Conservation (phyloP, 2,329 filamentous ascomycete species). For the Stemphylium vesicarium region DNA sequence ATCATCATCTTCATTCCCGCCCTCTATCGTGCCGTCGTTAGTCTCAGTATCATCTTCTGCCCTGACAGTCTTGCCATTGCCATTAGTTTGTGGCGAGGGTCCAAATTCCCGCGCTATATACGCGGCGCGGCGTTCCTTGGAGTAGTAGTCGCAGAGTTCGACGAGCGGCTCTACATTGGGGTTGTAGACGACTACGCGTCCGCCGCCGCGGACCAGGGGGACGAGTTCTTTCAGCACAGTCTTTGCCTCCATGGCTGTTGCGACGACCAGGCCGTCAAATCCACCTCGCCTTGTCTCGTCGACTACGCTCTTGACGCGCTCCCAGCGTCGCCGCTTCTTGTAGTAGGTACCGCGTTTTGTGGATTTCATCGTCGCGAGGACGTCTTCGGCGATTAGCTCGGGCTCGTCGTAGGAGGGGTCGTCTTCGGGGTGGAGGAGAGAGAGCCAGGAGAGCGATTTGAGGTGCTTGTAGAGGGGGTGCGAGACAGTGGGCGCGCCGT, state of each 20-base stretch:
- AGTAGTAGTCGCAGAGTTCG: conserved; percentile 82
- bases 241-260: conserved; percentile 79
- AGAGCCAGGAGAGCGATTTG: conserved; percentile 87
- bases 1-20: conserved; percentile 58
- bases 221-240: conserved; percentile 77
- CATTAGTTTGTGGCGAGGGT: conserved; percentile 12
- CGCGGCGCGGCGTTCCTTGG: conserved; percentile 76
- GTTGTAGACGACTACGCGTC: conserved; percentile 84
- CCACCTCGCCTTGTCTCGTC: conserved; percentile 75
- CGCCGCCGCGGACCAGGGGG: conserved; percentile 81
- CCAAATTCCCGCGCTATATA: conserved; percentile 54
- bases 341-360: conserved; percentile 85
- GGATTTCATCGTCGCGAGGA: conserved; percentile 75
- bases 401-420: conserved; percentile 79
- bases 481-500: conserved; percentile 62
- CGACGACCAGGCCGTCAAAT: conserved; percentile 84
- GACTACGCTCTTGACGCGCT: conserved; percentile 72
- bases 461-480: conserved; percentile 86
- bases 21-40: conserved; percentile 19
- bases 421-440: conserved; percentile 77
- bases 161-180: conserved; percentile 80
- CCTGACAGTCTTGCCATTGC: conserved; percentile 20
- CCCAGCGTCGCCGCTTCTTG: conserved; percentile 86
- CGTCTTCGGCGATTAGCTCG: conserved; percentile 62
- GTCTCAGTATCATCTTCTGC: conserved; percentile 24